phyloP scores from a whole-genome alignment of 2,329 filamentous ascomycete genomes.

The Cladosporium colombiae region DNA sequence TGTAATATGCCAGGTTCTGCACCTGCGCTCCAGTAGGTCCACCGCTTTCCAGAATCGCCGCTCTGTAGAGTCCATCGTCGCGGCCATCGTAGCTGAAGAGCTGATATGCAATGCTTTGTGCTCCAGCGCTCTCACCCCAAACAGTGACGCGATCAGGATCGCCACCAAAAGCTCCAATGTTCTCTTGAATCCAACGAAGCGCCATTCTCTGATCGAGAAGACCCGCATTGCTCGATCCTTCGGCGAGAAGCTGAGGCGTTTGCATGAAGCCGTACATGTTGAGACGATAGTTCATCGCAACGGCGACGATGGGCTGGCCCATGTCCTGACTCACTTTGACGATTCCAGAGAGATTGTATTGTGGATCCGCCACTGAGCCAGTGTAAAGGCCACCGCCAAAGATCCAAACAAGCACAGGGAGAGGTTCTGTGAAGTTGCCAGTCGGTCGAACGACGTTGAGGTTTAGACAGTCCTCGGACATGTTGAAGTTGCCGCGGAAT shows the following conservation, averaged over 20 bases:
- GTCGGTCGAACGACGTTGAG: slow-evolving; percentile 45
- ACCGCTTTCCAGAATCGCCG: slow-evolving; percentile 45
- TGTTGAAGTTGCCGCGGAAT: slow-evolving; percentile 10
- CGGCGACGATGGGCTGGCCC: slow-evolving; percentile 13
- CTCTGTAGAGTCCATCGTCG: slow-evolving; percentile 26
- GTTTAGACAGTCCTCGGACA: slow-evolving; percentile 58
- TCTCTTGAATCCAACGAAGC: slow-evolving; percentile 61
- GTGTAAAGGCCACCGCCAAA: slow-evolving; percentile 52
- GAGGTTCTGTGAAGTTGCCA: slow-evolving; percentile 40
- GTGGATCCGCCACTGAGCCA: slow-evolving; percentile 43
- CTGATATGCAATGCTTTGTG: slow-evolving; percentile 17
- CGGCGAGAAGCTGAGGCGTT: slow-evolving; percentile 44
- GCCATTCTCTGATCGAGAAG: slow-evolving; percentile 62
- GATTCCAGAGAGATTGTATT: slow-evolving; percentile 60
- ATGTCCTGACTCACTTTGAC: slow-evolving; percentile 17
- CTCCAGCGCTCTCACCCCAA: slow-evolving; percentile 41
- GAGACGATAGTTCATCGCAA: slow-evolving; percentile 28
- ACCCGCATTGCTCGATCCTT: slow-evolving; percentile 60
- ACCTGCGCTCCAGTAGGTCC: slow-evolving; percentile 25
- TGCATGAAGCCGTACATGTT: slow-evolving; percentile 56
- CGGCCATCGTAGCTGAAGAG: slow-evolving; percentile 3
- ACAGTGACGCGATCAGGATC: slow-evolving; percentile 41
- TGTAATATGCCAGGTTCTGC: slow-evolving; percentile 4
- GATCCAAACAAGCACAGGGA: slow-evolving; percentile 62
- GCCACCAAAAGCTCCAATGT: slow-evolving; percentile 61